phyloP scores from a whole-genome alignment of 1,139 yeast species.

The Kodamaea plutei region DNA sequence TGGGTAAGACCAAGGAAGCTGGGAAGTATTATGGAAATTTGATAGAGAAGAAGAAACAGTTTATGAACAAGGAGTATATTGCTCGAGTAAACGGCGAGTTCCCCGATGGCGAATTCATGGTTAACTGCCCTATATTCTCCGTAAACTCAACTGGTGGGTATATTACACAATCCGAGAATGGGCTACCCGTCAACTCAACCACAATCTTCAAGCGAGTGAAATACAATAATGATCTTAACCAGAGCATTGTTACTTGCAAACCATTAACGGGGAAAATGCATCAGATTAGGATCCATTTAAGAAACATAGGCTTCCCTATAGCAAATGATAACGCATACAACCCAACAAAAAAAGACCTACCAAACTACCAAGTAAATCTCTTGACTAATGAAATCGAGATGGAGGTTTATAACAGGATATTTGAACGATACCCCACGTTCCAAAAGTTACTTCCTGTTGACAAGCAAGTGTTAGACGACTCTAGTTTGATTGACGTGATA shows the following conservation, averaged over 20 bases:
- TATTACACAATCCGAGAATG: conserved; percentile 28
- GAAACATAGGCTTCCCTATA: conserved; percentile 65
- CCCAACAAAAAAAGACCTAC: conserved; percentile 11
- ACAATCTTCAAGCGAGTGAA: conserved; percentile 28
- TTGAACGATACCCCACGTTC: conserved; percentile 15
- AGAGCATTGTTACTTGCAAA: conserved; percentile 58
- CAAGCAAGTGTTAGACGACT: conserved; percentile 8
- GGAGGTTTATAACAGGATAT: conserved; percentile 23
- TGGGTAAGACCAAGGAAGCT: conserved; percentile 46
- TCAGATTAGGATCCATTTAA: conserved; percentile 71
- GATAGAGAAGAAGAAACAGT: conserved; percentile 33
- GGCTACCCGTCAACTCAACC: conserved; percentile 28
- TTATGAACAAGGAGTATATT: conserved; percentile 47
- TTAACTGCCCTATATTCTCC: conserved; percentile 35
- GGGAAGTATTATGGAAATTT: conserved; percentile 42
- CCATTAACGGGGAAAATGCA: conserved; percentile 78
- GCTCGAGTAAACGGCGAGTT: conserved; percentile 60
- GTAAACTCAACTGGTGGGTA: conserved; percentile 35
- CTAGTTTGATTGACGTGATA: conserved; percentile 16
- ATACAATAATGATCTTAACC: conserved; percentile 27
- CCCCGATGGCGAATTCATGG: conserved; percentile 29
- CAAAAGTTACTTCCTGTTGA: conserved; percentile 7
- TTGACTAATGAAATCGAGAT: conserved; percentile 26
- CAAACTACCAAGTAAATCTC: conserved; percentile 15
- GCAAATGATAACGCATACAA: conserved; percentile 62